Evolutionary conservation across 2,329 filamentous ascomycete genomes (phyloP), one percentile per base, ranked within the genome.

Genomic region (Talaromyces rugulosus): DNA sequence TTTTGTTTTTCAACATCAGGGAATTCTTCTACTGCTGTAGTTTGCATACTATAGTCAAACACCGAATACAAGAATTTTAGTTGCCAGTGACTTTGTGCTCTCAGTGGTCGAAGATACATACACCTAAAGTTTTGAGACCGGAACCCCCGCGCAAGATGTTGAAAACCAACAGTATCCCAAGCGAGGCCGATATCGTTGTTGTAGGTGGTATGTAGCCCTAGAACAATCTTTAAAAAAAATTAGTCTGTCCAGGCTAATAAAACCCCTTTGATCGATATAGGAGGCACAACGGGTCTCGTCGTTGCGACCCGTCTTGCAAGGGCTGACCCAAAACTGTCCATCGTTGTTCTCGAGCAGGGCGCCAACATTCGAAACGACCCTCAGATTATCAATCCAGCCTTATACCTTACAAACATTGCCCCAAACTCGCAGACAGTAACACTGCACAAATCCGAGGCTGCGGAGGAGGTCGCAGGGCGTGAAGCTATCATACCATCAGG

Each of bases 341-440:
- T 85, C 50, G 71, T 85, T 12, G 73, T 86, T 6, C 79, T 86
- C 56, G 84, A 87, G 67, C 74, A 77, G 31, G 84, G 84, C 0
- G 75, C 74, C 23, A 82, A 85, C 69, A 85, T 82, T 66, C 80
- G 80, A 64, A 74, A 82, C 65, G 75, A 81, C 57, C 80, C 81
- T 0, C 78, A 74, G 16, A 74, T 86, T n/a, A 73, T 80, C 7
- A 78, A 82, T 51, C 84, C 85, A 1, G 83, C 78, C 0, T 70
- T 84, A 9, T 87, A 78, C 62, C 70, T 81, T 40, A 69, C 72
- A 23, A 80, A 84, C 64, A 70, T 86, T 0, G 71, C 75, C 8
- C 82, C 82, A 0, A 75, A 72, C 14, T 81, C 79, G 60, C 82
- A 82, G 62, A 80, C 78, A 0, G 78, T 81, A 8, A 70, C 82